phyloP scores from a whole-genome alignment of 371 early-diverging fungal species.

The Synchytrium microbalum region DNA sequence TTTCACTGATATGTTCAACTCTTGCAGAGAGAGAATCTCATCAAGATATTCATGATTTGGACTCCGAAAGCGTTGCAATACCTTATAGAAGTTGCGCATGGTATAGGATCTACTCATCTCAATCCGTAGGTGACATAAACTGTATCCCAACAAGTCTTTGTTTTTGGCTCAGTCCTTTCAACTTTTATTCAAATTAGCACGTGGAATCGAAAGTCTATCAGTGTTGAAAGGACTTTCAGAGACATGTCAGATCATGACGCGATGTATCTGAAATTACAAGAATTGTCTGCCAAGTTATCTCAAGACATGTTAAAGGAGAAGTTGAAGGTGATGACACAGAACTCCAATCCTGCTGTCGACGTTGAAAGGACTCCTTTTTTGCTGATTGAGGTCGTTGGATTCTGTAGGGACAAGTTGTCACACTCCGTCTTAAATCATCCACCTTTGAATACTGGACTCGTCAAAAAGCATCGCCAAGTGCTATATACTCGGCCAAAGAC shows the following conservation, averaged over 20 bases:
- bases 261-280: constrained; percentile 19
- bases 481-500: not conserved
- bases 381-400: not conserved
- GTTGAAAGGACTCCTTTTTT: not conserved
- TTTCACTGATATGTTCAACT: not conserved
- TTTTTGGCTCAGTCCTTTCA: not conserved
- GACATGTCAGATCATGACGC: constrained; percentile 10
- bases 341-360: not conserved
- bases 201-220: not conserved
- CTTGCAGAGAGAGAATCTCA: constrained; percentile 11
- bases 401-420: not conserved
- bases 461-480: not conserved
- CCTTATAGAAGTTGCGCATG: constrained; percentile 12
- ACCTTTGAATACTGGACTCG: not conserved
- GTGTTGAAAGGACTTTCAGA: constrained; percentile 9
- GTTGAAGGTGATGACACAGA: constrained; percentile 9
- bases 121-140: constrained; percentile 3
- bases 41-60: constrained; percentile 14
- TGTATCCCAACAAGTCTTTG: not conserved
- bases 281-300: constrained; percentile 17
- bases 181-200: not conserved
- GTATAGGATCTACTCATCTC: constrained; percentile 15
- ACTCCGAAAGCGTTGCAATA: constrained; percentile 11
- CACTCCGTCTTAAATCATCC: not conserved
- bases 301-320: constrained; percentile 19